These are phyloP conservation scores for Pythium utonaiense DNA, from an alignment of 352 stramenopile genomes.

Conservation along the genomic window DNA sequence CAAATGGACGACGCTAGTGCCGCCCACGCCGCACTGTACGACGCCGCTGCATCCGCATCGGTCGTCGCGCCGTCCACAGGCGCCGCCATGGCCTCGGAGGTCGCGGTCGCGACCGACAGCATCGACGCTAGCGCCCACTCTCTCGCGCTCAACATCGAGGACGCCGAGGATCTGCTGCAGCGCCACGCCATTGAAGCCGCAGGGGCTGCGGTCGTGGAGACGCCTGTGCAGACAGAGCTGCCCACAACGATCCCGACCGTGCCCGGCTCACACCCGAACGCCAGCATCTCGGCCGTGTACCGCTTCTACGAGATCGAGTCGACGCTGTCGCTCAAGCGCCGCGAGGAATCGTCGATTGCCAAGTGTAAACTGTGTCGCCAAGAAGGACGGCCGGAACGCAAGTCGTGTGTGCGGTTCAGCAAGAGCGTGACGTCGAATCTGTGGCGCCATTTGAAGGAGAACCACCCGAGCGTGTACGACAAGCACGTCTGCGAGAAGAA, in stretches of 20 bases:
- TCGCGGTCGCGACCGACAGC: not conserved
- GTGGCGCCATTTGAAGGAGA: constrained; percentile 79
- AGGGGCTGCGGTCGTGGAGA: not conserved
- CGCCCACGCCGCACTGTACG: not conserved
- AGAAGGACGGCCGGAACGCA: constrained; percentile 62
- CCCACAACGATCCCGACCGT: constrained; percentile 9
- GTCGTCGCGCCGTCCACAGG: not conserved
- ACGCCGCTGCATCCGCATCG: not conserved
- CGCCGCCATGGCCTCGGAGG: not conserved
- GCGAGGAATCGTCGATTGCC: constrained; percentile 71
- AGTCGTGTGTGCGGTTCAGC: constrained; percentile 69
- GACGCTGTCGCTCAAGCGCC: constrained; percentile 50
- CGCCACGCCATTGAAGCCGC: constrained; percentile 11
- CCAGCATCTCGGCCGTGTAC: constrained; percentile 64
- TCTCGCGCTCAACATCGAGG: constrained; percentile 15
- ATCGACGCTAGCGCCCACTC: constrained; percentile 1
- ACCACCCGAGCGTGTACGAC: constrained; percentile 71
- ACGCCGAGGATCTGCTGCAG: constrained; percentile 13
- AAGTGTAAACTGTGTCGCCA: constrained; percentile 56
- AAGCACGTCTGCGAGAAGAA: constrained; percentile 76
- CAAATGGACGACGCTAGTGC: not conserved
- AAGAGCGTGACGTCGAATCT: constrained; percentile 85
- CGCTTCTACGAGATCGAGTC: constrained; percentile 78
- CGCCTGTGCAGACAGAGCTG: not conserved
- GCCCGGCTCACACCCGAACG: constrained; percentile 13